Percentiles rank a stretch among this genome's conserved stretches.
Evolutionary conservation across 352 stramenopile genomes (phyloP).

Genomic region (Plasmopara muralis): DNA sequence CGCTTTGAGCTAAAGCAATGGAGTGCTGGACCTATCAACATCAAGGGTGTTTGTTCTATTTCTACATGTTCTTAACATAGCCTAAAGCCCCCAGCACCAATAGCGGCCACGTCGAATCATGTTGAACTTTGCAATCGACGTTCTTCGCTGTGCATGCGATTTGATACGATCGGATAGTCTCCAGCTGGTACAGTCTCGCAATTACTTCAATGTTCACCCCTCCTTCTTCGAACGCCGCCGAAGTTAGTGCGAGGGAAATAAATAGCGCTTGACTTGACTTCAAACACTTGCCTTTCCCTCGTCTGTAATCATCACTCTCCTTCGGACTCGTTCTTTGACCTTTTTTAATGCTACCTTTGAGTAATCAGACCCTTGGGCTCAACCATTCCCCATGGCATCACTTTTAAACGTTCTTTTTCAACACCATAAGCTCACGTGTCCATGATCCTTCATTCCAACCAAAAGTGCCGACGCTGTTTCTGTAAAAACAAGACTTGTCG

Average conservation of each 20-base stretch:
- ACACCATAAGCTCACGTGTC: background rate
- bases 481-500: slow-evolving; percentile 14
- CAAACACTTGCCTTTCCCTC: background rate
- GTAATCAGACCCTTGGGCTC: background rate
- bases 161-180: too few species aligned
- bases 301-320: background rate
- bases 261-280: background rate
- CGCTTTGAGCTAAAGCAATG: too few species aligned
- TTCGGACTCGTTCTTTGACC: background rate
- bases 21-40: too few species aligned
- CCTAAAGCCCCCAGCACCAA: too few species aligned
- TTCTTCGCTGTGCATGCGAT: too few species aligned
- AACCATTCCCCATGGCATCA: background rate
- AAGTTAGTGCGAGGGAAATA: background rate
- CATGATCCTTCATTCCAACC: slow-evolving; percentile 9
- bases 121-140: too few species aligned
- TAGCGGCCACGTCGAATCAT: too few species aligned
- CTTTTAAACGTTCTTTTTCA: slow-evolving; percentile 2
- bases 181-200: too few species aligned
- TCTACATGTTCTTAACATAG: too few species aligned
- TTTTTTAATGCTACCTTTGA: too few species aligned
- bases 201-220: too few species aligned
- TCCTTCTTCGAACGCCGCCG: slow-evolving; percentile 1
- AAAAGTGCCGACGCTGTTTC: slow-evolving; percentile 13
- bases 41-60: too few species aligned